Percentiles rank a stretch among this genome's conserved stretches.
Conservation (phyloP, 2,329 filamentous ascomycete species). For the Neofusicoccum parvum region DNA sequence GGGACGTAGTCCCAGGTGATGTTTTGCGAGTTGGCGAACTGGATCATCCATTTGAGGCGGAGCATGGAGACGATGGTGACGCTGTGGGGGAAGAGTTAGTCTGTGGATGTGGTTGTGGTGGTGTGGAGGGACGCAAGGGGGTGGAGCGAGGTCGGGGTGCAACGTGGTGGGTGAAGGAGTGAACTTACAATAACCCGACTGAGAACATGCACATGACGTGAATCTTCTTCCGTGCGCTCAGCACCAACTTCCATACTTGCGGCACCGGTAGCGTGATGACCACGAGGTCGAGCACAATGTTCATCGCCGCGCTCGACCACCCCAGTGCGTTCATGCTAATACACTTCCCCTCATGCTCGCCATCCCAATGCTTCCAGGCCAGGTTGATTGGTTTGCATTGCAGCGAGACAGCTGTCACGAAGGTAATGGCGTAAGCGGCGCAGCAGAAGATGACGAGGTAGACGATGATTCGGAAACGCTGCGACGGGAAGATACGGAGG, state of each 20-base stretch:
- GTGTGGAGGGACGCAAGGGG: too few relatives aligned
- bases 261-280: constrained; percentile 36
- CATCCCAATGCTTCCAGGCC: constrained; percentile 37
- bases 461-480: constrained; percentile 28
- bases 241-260: constrained; percentile 33
- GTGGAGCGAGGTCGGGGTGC: not conserved
- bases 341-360: constrained; percentile 34
- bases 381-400: constrained; percentile 38
- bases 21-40: constrained; percentile 47
- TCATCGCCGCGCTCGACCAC: constrained; percentile 33
- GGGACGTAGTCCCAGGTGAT: constrained; percentile 40
- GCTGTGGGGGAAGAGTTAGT: constrained; percentile 26
- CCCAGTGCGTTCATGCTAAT: constrained; percentile 39
- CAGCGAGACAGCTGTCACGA: constrained; percentile 28
- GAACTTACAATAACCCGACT: constrained; percentile 42
- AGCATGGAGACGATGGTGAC: constrained; percentile 50
- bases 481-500: constrained; percentile 35
- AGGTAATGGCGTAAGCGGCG: constrained; percentile 28
- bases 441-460: constrained; percentile 30
- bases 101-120: too few relatives aligned
- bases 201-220: constrained; percentile 42
- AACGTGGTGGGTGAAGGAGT: not conserved
- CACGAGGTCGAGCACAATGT: constrained; percentile 36
- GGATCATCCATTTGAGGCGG: constrained; percentile 45
- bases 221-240: constrained; percentile 34